Percentiles rank a stretch among this genome's conserved stretches.
Evolutionary conservation across 768 basidiomycete genomes (phyloP).

Genomic region (Pluteus cervinus): DNA sequence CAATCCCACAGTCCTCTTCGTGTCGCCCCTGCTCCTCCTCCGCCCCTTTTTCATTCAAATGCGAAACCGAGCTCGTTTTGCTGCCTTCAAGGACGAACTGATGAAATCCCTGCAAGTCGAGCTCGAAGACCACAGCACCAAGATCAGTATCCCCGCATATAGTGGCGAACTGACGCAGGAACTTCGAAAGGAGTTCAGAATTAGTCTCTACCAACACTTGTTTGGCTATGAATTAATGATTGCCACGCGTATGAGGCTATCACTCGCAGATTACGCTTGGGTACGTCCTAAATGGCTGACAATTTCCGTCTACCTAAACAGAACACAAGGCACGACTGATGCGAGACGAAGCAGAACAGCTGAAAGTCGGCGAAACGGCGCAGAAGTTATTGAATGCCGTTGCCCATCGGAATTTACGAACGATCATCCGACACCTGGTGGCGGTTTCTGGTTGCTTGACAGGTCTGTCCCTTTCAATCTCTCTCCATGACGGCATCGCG

Average conservation of each 20-base stretch:
- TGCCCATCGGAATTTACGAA: slow-evolving; percentile 47
- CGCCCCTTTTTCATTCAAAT: slow-evolving; percentile 47
- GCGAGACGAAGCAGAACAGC: no score
- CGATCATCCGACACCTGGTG: slow-evolving; percentile 50
- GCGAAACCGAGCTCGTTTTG: slow-evolving; percentile 20
- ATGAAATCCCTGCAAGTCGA: no score
- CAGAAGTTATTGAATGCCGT: slow-evolving; percentile 43
- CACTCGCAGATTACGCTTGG: slow-evolving; percentile 46
- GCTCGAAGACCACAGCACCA: slow-evolving; percentile 26
- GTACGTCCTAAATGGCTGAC: slow-evolving; percentile 21
- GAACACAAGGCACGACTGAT: no score
- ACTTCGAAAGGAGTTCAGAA: slow-evolving; percentile 38
- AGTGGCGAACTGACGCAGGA: slow-evolving; percentile 25
- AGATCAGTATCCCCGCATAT: slow-evolving; percentile 24
- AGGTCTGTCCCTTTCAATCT: slow-evolving; percentile 5
- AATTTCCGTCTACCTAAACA: no score
- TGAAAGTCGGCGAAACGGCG: slow-evolving; percentile 48
- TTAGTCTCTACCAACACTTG: slow-evolving; percentile 47
- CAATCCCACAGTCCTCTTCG: slow-evolving; percentile 26
- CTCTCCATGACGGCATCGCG: neutral
- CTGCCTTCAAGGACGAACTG: slow-evolving; percentile 8
- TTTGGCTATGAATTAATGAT: slow-evolving; percentile 56
- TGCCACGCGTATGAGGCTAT: slow-evolving; percentile 49
- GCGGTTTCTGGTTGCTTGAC: slow-evolving; percentile 38
- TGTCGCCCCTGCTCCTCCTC: slow-evolving; percentile 43